Percentiles rank a stretch among this genome's conserved stretches.
These are phyloP conservation scores for Spergularia marina DNA, from an alignment of 148 eudicot genomes.

Conservation along the genomic window DNA sequence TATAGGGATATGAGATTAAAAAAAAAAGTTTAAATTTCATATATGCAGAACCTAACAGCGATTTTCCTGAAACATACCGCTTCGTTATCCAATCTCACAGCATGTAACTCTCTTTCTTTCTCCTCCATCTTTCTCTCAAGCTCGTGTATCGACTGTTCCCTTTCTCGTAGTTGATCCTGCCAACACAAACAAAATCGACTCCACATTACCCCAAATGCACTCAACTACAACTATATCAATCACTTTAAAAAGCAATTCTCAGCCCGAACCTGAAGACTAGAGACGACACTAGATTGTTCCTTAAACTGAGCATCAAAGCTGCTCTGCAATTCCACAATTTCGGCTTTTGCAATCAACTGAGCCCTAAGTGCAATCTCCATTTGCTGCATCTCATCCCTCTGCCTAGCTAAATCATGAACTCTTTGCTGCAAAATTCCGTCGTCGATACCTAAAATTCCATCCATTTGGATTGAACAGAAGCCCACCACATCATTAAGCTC, in stretches of 20 bases:
- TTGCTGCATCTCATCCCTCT: slow-evolving; percentile 71
- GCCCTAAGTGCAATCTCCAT: slow-evolving; percentile 82
- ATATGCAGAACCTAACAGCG: not conserved
- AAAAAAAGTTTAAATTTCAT: not conserved
- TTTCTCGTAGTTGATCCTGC: slow-evolving; percentile 83
- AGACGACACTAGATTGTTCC: slow-evolving; percentile 53
- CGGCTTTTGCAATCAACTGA: slow-evolving; percentile 62
- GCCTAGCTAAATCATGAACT: slow-evolving; percentile 51
- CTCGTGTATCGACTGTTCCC: slow-evolving; percentile 58
- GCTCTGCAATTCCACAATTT: slow-evolving; percentile 56
- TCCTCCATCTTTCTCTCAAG: slow-evolving; percentile 79
- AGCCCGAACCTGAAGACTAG: slow-evolving; percentile 63
- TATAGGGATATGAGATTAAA: slow-evolving; percentile 14
- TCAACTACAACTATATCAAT: slow-evolving; percentile 2
- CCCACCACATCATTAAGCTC: slow-evolving; percentile 57
- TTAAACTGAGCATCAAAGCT: slow-evolving; percentile 55
- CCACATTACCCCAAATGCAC: slow-evolving; percentile 9
- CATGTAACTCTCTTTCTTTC: slow-evolving; percentile 80
- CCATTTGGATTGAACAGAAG: slow-evolving; percentile 60
- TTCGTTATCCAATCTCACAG: slow-evolving; percentile 76
- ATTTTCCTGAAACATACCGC: slow-evolving; percentile 44
- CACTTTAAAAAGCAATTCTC: not conserved
- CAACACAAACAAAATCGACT: slow-evolving; percentile 22
- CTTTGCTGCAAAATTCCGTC: slow-evolving; percentile 59
- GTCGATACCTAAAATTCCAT: slow-evolving; percentile 50